Evolutionary conservation across 768 basidiomycete genomes (phyloP).

Genomic region (Psilocybe sp.): DNA sequence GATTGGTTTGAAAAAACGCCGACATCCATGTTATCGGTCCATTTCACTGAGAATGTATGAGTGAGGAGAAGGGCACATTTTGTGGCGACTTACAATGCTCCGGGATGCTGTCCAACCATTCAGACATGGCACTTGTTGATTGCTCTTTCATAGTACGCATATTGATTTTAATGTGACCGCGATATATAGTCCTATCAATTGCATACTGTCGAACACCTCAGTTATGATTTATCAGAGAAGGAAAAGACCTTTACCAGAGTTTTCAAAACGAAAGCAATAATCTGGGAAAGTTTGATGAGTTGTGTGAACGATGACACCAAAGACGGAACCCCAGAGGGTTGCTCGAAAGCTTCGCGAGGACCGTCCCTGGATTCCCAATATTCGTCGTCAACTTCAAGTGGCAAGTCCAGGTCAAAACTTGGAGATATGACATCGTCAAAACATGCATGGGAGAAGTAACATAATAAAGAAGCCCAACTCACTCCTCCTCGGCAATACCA

Average conservation of each 20-base stretch:
- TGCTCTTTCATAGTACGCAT: constrained; percentile 61
- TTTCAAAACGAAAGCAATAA: constrained; percentile 65
- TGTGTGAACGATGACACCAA: constrained; percentile 61
- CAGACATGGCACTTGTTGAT: constrained; percentile 65
- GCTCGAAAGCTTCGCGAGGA: constrained; percentile 50
- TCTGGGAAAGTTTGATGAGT: constrained; percentile 62
- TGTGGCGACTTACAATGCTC: constrained; percentile 49
- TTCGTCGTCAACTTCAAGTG: constrained; percentile 79
- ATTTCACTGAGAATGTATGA: constrained; percentile 40
- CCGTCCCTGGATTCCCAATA: constrained; percentile 65
- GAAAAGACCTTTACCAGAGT: constrained; percentile 52
- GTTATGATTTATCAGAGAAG: not conserved
- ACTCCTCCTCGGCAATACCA: constrained; percentile 67
- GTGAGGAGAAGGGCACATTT: not conserved
- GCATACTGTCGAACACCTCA: constrained; percentile 50
- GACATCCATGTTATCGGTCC: constrained; percentile 54
- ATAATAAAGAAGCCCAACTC: constrained; percentile 18
- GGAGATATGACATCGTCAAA: not conserved
- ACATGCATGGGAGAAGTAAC: not conserved
- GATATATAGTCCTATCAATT: constrained; percentile 59
- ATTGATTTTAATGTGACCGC: constrained; percentile 48
- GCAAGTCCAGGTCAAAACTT: constrained; percentile 82
- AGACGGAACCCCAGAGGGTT: constrained; percentile 61
- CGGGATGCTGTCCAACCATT: constrained; percentile 72
- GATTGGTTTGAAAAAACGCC: constrained; percentile 52